Conservation (phyloP, 1,139 yeast species). For the Zygosaccharomyces sapae region DNA sequence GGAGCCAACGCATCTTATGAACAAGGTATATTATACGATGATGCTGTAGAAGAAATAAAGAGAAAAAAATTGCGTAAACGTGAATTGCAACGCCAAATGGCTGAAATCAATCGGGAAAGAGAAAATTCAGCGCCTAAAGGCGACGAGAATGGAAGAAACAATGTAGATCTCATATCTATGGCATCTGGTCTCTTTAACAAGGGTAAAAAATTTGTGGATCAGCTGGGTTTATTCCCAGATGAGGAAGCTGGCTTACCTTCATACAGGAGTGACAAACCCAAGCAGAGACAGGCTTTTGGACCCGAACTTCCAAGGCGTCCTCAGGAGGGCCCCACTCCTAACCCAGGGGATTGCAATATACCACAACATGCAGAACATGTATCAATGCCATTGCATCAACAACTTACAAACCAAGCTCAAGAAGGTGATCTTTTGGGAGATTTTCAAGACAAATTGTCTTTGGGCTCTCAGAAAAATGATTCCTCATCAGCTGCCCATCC, state of each 20-base stretch:
- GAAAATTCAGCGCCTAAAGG: background rate
- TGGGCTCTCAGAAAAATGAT: background rate
- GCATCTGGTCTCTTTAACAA: slow-evolving; percentile 28
- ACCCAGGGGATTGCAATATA: background rate
- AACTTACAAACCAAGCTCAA: background rate
- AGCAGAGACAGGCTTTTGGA: background rate
- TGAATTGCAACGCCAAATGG: slow-evolving; percentile 2
- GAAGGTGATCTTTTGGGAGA: slow-evolving; percentile 14
- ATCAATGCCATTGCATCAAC: background rate
- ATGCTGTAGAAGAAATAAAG: slow-evolving; percentile 13
- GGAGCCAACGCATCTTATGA: slow-evolving; percentile 25
- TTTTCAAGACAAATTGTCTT: slow-evolving; percentile 6
- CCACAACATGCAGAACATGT: background rate
- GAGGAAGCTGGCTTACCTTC: slow-evolving; percentile 9
- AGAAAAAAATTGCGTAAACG: slow-evolving; percentile 9
- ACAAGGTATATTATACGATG: slow-evolving; percentile 30
- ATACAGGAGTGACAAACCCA: slow-evolving; percentile 2
- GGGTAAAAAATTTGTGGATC: slow-evolving; percentile 32
- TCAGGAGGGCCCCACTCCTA: background rate
- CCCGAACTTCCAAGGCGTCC: background rate
- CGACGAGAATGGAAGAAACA: slow-evolving; percentile 1
- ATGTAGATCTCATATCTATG: slow-evolving; percentile 16
- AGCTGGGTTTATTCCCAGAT: slow-evolving; percentile 23
- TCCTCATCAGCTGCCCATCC: slow-evolving; percentile 4
- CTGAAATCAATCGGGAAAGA: slow-evolving; percentile 1